Percentiles rank a stretch among this genome's conserved stretches.
Conservation (phyloP, 106 monocot genomes). For the Dendrobium huoshanense region DNA sequence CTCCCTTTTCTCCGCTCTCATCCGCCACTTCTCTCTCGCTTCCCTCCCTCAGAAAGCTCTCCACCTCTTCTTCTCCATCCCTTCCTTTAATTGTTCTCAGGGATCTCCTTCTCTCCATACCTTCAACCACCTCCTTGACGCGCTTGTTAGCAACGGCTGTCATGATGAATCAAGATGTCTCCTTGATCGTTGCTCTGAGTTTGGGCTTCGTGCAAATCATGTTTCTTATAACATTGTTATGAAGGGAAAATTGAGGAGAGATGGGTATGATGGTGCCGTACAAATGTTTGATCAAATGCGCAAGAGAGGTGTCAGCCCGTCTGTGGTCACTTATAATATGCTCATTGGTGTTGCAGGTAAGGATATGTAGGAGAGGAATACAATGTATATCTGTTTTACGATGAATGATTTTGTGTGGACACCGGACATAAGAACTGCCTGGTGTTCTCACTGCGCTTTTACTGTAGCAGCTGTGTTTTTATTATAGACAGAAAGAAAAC, state of each 20-base stretch:
- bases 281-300: slow-evolving; percentile 77
- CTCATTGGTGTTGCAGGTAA: slow-evolving; percentile 39
- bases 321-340: slow-evolving; percentile 73
- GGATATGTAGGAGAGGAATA: not conserved
- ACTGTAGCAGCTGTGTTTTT: too few relatives aligned
- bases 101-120: slow-evolving; percentile 41
- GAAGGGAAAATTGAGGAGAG: slow-evolving; percentile 29
- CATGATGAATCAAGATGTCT: slow-evolving; percentile 28
- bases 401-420: too few relatives aligned
- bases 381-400: too few relatives aligned
- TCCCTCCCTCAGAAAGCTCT: slow-evolving; percentile 50
- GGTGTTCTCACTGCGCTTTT: too few relatives aligned
- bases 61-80: slow-evolving; percentile 47
- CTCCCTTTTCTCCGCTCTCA: slow-evolving; percentile 56
- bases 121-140: slow-evolving; percentile 64
- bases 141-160: slow-evolving; percentile 49
- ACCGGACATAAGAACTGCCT: too few relatives aligned
- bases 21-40: slow-evolving; percentile 43
- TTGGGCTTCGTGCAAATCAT: slow-evolving; percentile 39
- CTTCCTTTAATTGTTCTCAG: slow-evolving; percentile 41
- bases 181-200: slow-evolving; percentile 15
- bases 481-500: too few relatives aligned
- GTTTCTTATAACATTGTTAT: slow-evolving; percentile 81
- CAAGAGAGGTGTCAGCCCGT: slow-evolving; percentile 34
- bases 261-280: slow-evolving; percentile 27